Conservation (phyloP, 2,329 filamentous ascomycete species). For the Paraconiothyrium sp. region DNA sequence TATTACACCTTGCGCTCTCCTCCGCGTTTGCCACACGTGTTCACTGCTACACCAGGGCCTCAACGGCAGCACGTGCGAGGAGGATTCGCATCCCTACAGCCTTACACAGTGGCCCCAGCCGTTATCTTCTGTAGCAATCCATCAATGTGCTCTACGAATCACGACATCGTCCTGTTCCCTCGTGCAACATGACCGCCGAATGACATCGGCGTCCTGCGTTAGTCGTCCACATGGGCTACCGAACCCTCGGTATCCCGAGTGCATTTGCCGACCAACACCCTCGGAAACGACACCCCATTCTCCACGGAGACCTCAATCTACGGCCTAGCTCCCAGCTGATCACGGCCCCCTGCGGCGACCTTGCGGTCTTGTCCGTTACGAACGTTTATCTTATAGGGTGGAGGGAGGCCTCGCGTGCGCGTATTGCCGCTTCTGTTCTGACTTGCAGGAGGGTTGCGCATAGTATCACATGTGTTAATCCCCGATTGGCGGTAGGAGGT, state of each 20-base stretch:
- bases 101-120: not conserved
- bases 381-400: not conserved
- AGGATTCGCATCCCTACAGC: not conserved
- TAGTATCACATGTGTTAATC: not conserved
- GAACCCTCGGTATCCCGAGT: not conserved
- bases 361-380: conserved; percentile 7
- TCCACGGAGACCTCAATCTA: not conserved
- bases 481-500: not conserved
- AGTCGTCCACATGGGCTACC: not conserved
- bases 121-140: not conserved
- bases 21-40: not conserved
- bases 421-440: not conserved
- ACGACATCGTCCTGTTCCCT: not conserved
- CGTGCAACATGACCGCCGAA: not conserved
- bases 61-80: not conserved
- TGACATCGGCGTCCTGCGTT: not conserved
- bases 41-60: not conserved
- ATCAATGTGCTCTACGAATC: not conserved
- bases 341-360: not conserved
- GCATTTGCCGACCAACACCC: not conserved
- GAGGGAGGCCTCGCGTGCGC: not conserved
- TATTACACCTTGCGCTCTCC: not conserved
- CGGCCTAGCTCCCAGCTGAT: not conserved
- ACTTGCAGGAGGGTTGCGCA: not conserved
- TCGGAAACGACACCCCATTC: not conserved